Conservation (phyloP, 2,329 filamentous ascomycete genomes). For the Penicillium paneum region DNA sequence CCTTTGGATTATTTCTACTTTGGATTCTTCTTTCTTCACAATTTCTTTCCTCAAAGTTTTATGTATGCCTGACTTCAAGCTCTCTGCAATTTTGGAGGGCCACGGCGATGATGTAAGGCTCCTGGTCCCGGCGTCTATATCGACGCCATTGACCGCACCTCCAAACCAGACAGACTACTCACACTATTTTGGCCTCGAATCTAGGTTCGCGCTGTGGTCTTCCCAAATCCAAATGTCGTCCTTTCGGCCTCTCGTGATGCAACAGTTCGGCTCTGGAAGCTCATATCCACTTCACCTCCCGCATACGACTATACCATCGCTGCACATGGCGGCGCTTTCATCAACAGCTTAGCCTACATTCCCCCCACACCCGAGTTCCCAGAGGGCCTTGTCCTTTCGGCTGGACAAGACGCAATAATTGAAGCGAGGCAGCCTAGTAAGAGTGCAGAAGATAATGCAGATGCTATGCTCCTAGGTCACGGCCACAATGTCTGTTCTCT, state of each 20-base stretch:
- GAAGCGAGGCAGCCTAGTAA: conserved; percentile 75
- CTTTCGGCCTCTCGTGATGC: conserved; percentile 89
- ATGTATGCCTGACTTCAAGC: conserved; percentile 79
- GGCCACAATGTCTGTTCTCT: conserved; percentile 82
- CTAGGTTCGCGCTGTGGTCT: conserved; percentile 82
- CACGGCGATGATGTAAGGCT: conserved; percentile 85
- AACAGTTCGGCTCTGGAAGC: conserved; percentile 83
- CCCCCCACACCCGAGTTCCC: conserved; percentile 66
- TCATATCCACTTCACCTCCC: conserved; percentile 62
- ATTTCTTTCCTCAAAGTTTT: conserved; percentile 14
- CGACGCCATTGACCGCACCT: conserved; percentile 15
- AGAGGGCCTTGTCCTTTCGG: conserved; percentile 79
- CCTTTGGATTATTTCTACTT: neutral
- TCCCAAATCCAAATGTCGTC: conserved; percentile 67
- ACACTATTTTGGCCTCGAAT: conserved; percentile 60
- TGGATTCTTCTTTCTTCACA: neutral
- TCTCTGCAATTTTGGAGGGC: conserved; percentile 82
- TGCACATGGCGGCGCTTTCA: conserved; percentile 76
- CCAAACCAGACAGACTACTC: conserved; percentile 19
- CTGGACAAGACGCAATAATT: conserved; percentile 88
- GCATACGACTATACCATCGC: conserved; percentile 74
- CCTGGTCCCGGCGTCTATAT: conserved; percentile 12
- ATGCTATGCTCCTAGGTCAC: conserved; percentile 83
- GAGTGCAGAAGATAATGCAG: conserved; percentile 69
- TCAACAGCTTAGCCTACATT: conserved; percentile 79